These are phyloP conservation scores for Aureobasidium vineae DNA, from an alignment of 2,329 filamentous ascomycete species.

Conservation along the genomic window DNA sequence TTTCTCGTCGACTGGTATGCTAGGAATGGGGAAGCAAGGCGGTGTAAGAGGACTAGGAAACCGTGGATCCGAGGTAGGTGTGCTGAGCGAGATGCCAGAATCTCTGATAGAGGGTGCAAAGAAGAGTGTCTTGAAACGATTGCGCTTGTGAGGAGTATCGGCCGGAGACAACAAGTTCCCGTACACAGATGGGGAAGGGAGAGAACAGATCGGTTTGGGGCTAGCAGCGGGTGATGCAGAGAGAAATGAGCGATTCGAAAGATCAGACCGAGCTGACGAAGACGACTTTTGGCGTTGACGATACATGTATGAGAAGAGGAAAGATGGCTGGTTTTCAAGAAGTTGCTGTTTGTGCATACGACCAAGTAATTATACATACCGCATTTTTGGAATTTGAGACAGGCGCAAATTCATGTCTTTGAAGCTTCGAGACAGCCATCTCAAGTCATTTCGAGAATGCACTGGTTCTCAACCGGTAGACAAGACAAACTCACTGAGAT, in stretches of 20 bases:
- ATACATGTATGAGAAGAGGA: not conserved
- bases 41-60: not conserved
- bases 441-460: not conserved
- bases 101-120: slow-evolving; percentile 15
- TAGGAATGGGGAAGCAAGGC: not conserved
- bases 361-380: slow-evolving; percentile 6
- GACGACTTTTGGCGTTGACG: slow-evolving; percentile 20
- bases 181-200: slow-evolving; percentile 1
- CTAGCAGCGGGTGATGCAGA: not conserved
- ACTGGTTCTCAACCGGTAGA: not conserved
- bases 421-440: not conserved
- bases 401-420: not conserved
- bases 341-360: slow-evolving; percentile 13
- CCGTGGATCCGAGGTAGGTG: slow-evolving; percentile 3
- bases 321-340: not conserved
- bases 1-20: not conserved
- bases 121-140: slow-evolving; percentile 20
- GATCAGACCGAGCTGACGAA: slow-evolving; percentile 5
- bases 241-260: slow-evolving; percentile 1
- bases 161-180: not conserved
- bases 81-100: slow-evolving; percentile 8
- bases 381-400: not conserved
- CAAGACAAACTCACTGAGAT: not conserved
- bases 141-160: not conserved
- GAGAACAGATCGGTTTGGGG: not conserved